phyloP scores from a whole-genome alignment of 2,329 filamentous ascomycete genomes.

The Colletotrichum falcatum region DNA sequence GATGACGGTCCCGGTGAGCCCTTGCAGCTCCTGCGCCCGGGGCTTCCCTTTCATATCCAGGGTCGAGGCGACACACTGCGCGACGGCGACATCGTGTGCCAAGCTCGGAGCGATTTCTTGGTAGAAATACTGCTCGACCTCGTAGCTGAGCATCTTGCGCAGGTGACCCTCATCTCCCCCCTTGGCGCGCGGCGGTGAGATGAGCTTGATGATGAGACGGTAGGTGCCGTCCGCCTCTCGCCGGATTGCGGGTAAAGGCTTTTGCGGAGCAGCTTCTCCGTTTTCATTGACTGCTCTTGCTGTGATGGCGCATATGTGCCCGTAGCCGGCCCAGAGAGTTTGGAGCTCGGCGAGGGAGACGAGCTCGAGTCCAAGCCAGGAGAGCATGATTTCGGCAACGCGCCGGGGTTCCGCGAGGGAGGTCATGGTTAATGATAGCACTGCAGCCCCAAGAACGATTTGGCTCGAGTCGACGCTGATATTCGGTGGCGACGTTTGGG shows the following conservation, averaged over 20 bases:
- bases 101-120: slow-evolving; percentile 64
- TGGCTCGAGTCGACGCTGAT: not conserved
- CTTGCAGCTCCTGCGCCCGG: slow-evolving; percentile 49
- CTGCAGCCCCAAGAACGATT: not conserved
- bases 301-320: slow-evolving; percentile 66
- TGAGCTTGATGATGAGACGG: slow-evolving; percentile 69
- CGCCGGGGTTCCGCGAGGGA: slow-evolving; percentile 45
- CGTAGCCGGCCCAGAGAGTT: slow-evolving; percentile 64
- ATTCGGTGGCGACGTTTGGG: not conserved
- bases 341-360: slow-evolving; percentile 55
- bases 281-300: slow-evolving; percentile 50
- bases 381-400: slow-evolving; percentile 56
- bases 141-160: slow-evolving; percentile 75
- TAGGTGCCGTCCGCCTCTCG: slow-evolving; percentile 44
- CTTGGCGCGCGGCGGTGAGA: slow-evolving; percentile 60
- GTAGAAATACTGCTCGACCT: slow-evolving; percentile 77
- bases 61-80: slow-evolving; percentile 62
- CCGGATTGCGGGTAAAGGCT: slow-evolving; percentile 42
- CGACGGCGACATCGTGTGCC: slow-evolving; percentile 57
- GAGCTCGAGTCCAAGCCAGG: slow-evolving; percentile 55
- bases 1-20: slow-evolving; percentile 66
- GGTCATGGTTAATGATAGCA: slow-evolving; percentile 12
- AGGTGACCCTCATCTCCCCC: slow-evolving; percentile 69
- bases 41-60: slow-evolving; percentile 45
- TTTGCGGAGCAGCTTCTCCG: not conserved